phyloP scores from a whole-genome alignment of 2,329 filamentous ascomycete species.

The Diaporthe citrichinensis region DNA sequence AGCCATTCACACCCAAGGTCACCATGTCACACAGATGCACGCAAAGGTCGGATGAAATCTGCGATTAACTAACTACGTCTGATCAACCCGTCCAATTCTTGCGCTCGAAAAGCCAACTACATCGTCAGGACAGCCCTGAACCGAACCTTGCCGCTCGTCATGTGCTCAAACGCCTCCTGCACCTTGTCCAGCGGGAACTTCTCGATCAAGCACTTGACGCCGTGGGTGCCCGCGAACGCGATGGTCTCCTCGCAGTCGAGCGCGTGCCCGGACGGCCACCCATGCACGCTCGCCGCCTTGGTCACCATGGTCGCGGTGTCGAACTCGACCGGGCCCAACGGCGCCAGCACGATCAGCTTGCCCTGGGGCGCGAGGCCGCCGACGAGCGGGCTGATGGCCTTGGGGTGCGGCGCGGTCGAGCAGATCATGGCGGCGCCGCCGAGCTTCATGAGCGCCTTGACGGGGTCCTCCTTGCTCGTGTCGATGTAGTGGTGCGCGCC shows the following conservation, averaged over 20 bases:
- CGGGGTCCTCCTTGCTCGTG: slow-evolving; percentile 64
- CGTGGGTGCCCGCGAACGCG: slow-evolving; percentile 71
- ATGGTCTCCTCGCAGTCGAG: slow-evolving; percentile 76
- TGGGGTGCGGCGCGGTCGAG: slow-evolving; percentile 73
- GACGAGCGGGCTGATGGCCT: slow-evolving; percentile 66
- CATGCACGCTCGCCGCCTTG: slow-evolving; percentile 72
- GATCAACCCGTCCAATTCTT: not conserved
- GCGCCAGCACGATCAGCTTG: slow-evolving; percentile 70
- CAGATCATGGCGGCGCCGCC: slow-evolving; percentile 74
- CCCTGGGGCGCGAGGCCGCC: slow-evolving; percentile 66
- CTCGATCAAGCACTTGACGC: slow-evolving; percentile 75
- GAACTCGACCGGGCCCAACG: slow-evolving; percentile 60
- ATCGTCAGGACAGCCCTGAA: slow-evolving; percentile 41
- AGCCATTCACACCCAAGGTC: not conserved
- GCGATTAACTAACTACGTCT: not conserved
- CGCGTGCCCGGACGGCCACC: slow-evolving; percentile 73
- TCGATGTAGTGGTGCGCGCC: slow-evolving; percentile 75
- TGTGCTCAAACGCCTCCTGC: slow-evolving; percentile 54
- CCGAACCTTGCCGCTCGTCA: slow-evolving; percentile 38
- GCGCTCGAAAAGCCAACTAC: not conserved
- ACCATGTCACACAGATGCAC: not conserved
- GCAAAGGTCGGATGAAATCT: not conserved
- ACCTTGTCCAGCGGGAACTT: slow-evolving; percentile 67
- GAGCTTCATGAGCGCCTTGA: slow-evolving; percentile 64
- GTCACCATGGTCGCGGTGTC: slow-evolving; percentile 57